A percentile compares a stretch with the other conserved stretches of the same genome.
phyloP scores from a whole-genome alignment of 1,284 basidiomycete species.

The Sanghuangporus weigelae region DNA sequence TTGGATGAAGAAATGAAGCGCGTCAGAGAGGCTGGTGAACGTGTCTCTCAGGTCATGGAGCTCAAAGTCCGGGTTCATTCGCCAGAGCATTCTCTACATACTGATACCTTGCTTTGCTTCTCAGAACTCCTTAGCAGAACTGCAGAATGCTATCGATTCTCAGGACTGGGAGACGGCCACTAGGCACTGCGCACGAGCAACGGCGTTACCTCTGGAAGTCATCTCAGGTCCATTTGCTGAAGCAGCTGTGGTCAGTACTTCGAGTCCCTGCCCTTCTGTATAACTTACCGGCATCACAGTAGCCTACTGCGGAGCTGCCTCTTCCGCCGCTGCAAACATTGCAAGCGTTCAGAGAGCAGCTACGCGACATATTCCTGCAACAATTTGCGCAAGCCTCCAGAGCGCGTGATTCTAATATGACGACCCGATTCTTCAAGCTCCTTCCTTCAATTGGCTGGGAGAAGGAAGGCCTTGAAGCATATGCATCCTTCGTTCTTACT shows the following conservation, averaged over 20 bases:
- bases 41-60: conserved; percentile 84
- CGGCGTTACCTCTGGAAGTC: conserved; percentile 75
- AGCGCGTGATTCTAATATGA: conserved; percentile 78
- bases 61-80: conserved; percentile 58
- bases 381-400: conserved; percentile 79
- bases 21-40: conserved; percentile 79
- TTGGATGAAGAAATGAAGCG: conserved; percentile 90
- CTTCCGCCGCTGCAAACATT: conserved; percentile 83
- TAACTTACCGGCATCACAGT: conserved; percentile 17
- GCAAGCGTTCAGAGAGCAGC: conserved; percentile 64
- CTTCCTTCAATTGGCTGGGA: conserved; percentile 93
- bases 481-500: conserved; percentile 89
- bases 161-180: conserved; percentile 96
- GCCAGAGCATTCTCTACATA: neutral
- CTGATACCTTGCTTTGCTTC: conserved; percentile 1
- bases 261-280: neutral
- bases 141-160: conserved; percentile 74
- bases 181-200: conserved; percentile 84
- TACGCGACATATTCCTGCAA: conserved; percentile 74
- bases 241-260: conserved; percentile 69
- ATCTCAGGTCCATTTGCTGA: conserved; percentile 84
- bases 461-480: conserved; percentile 89
- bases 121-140: conserved; percentile 73
- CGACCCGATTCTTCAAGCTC: conserved; percentile 93
- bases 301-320: conserved; percentile 90